Percentiles rank a stretch among this genome's conserved stretches.
Evolutionary conservation across 1,139 yeast genomes (phyloP).

Genomic region (Yueomyces sp.): DNA sequence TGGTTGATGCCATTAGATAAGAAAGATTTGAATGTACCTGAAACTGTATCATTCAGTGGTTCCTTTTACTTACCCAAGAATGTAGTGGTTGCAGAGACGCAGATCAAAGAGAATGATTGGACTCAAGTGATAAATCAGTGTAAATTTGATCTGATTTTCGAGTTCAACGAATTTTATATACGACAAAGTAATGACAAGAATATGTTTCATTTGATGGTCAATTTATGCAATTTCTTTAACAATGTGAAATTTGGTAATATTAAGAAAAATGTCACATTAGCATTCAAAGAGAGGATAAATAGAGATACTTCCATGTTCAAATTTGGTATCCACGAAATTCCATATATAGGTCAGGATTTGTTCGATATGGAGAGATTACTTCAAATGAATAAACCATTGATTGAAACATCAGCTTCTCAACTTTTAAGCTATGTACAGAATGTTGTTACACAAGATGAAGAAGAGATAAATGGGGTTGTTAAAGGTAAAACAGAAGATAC

Average conservation of each 20-base stretch:
- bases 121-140: constrained; percentile 2
- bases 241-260: constrained; percentile 10
- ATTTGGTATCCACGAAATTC: constrained; percentile 7
- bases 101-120: constrained; percentile 1
- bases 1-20: constrained; percentile 5
- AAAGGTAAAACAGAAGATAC: not conserved
- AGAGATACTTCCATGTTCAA: constrained; percentile 2
- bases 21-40: constrained; percentile 7
- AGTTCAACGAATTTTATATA: constrained; percentile 5
- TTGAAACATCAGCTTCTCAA: constrained; percentile 9
- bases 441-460: constrained; percentile 6
- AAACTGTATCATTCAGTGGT: constrained; percentile 9
- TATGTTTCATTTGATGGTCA: constrained; percentile 5
- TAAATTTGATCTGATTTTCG: constrained; percentile 1
- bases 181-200: not conserved
- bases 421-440: constrained; percentile 7
- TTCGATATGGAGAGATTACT: constrained; percentile 8
- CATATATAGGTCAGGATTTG: constrained; percentile 8
- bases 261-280: constrained; percentile 2
- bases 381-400: constrained; percentile 7
- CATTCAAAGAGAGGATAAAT: constrained; percentile 4
- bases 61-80: constrained; percentile 8
- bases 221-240: constrained; percentile 3
- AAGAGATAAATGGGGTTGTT: not conserved
- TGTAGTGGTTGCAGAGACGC: not conserved